Conservation (phyloP, 1,139 yeast species). For the Keqinozyma sinolaborantium region DNA sequence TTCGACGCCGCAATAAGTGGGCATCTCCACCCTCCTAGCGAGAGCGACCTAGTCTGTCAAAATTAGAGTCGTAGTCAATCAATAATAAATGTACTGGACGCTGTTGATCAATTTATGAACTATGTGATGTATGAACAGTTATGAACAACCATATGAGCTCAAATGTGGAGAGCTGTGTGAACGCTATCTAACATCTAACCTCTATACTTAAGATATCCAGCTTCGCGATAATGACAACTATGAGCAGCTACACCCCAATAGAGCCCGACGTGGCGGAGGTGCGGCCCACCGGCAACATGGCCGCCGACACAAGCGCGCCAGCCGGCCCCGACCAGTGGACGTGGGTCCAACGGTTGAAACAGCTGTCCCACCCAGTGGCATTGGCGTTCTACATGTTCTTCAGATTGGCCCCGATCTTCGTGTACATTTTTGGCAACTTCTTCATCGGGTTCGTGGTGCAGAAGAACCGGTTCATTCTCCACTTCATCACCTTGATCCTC, state of each 20-base stretch:
- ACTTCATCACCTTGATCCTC: conserved; percentile 74
- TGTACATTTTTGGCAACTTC: conserved; percentile 68
- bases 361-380: conserved; percentile 85
- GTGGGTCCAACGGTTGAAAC: conserved; percentile 24
- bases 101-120: too few relatives aligned
- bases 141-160: too few relatives aligned
- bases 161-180: too few relatives aligned
- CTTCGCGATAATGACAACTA: too few relatives aligned
- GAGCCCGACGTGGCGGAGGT: conserved; percentile 1
- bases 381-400: conserved; percentile 60
- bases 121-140: too few relatives aligned
- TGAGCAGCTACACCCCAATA: conserved; percentile 2
- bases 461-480: conserved; percentile 60
- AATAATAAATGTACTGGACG: too few relatives aligned
- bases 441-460: conserved; percentile 42
- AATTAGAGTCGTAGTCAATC: too few relatives aligned
- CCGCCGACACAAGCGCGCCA: conserved; percentile 3
- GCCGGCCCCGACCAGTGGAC: conserved; percentile 19
- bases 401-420: conserved; percentile 59
- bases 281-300: conserved; percentile 2
- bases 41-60: too few relatives aligned
- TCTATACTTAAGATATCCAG: too few relatives aligned
- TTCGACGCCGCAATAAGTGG: too few relatives aligned
- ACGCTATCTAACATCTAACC: too few relatives aligned
- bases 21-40: too few relatives aligned